Conservation (phyloP, 1,284 basidiomycete genomes). For the Irpex rosettiformis region DNA sequence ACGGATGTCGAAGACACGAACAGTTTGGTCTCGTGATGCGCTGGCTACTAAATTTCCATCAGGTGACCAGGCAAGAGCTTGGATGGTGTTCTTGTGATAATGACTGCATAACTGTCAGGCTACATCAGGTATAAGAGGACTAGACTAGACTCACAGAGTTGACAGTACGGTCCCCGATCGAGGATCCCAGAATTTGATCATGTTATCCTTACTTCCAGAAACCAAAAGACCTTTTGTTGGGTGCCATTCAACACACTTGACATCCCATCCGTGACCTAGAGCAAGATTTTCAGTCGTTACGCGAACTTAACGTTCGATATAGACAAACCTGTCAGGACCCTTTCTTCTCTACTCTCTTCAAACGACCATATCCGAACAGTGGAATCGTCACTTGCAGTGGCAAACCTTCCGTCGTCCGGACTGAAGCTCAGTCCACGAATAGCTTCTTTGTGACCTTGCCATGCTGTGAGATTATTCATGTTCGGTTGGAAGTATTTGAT, state of each 20-base stretch:
- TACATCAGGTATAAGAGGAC: neutral
- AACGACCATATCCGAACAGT: slow-evolving; percentile 95
- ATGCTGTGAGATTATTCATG: slow-evolving; percentile 96
- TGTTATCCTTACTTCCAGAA: slow-evolving; percentile 95
- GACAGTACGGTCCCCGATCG: slow-evolving; percentile 84
- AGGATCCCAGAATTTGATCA: slow-evolving; percentile 99
- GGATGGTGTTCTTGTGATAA: slow-evolving; percentile 96
- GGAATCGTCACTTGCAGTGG: slow-evolving; percentile 93
- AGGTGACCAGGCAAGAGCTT: slow-evolving; percentile 89
- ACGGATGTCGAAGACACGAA: slow-evolving; percentile 97
- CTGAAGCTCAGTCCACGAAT: slow-evolving; percentile 90
- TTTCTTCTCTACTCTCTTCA: slow-evolving; percentile 86
- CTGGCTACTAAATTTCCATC: slow-evolving; percentile 93
- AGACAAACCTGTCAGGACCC: slow-evolving; percentile 72
- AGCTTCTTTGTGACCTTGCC: slow-evolving; percentile 87
- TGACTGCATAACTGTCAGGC: slow-evolving; percentile 55
- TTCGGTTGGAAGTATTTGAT: slow-evolving; percentile 99
- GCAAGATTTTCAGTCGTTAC: neutral
- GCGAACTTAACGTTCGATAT: neutral
- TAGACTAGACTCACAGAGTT: slow-evolving; percentile 60
- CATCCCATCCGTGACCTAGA: slow-evolving; percentile 95
- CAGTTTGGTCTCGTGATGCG: slow-evolving; percentile 90
- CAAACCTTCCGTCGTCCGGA: slow-evolving; percentile 90
- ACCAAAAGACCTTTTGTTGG: slow-evolving; percentile 93
- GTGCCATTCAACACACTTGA: slow-evolving; percentile 98